These are phyloP conservation scores for Endocalyx cinctus DNA, from an alignment of 2,329 filamentous ascomycete genomes.

Conservation along the genomic window DNA sequence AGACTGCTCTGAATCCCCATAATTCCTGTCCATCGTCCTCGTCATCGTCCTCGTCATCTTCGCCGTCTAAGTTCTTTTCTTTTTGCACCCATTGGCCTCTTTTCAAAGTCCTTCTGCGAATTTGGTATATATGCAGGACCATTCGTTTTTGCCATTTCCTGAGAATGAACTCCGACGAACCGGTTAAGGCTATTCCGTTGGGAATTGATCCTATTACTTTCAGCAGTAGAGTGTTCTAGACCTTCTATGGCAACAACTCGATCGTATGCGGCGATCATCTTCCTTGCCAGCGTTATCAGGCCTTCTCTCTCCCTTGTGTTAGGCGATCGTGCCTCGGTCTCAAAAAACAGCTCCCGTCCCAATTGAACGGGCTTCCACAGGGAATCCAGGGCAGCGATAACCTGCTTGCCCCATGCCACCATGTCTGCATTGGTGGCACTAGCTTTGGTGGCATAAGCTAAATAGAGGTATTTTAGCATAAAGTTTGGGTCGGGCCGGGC, in stretches of 20 bases:
- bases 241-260: slow-evolving; percentile 16
- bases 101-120: slow-evolving; percentile 8
- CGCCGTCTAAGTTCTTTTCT: slow-evolving; percentile 1
- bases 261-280: slow-evolving; percentile 25
- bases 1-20: no score
- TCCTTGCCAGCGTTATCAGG: slow-evolving; percentile 22
- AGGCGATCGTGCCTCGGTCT: slow-evolving; percentile 2
- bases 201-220: slow-evolving; percentile 11
- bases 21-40: no score
- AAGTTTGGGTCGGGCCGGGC: slow-evolving; percentile 49
- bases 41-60: no score
- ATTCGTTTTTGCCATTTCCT: no score
- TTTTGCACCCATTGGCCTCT: slow-evolving; percentile 1
- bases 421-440: slow-evolving; percentile 24
- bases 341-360: slow-evolving; percentile 9
- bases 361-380: slow-evolving; percentile 45
- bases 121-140: no score
- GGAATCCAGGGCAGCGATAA: slow-evolving; percentile 44
- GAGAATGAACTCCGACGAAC: slow-evolving; percentile 19
- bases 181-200: slow-evolving; percentile 19
- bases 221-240: slow-evolving; percentile 8
- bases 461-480: slow-evolving; percentile 52
- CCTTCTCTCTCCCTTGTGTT: not conserved
- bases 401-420: slow-evolving; percentile 43
- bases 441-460: slow-evolving; percentile 45